phyloP scores from a whole-genome alignment of 768 basidiomycete species.

The Tylopilus cervinicoccineus region DNA sequence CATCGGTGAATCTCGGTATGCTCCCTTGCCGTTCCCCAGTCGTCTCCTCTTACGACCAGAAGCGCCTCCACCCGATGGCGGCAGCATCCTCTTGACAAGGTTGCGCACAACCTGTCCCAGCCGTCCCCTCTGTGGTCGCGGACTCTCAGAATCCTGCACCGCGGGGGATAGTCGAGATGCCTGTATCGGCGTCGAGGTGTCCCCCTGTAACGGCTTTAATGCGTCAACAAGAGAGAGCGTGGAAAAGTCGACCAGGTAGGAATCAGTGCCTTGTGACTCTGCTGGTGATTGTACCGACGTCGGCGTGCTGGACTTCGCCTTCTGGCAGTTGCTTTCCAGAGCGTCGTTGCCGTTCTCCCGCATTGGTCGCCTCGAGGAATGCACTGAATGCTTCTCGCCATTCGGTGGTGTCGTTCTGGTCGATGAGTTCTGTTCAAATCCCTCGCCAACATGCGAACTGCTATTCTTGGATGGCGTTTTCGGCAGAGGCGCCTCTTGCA shows the following conservation, averaged over 20 bases:
- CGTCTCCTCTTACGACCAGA: no score
- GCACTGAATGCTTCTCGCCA: neutral
- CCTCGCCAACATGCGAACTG: neutral
- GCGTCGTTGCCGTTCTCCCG: neutral
- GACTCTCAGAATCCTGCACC: neutral
- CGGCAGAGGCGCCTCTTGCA: slow-evolving; percentile 7
- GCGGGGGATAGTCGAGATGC: neutral
- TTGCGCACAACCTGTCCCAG: slow-evolving; percentile 20
- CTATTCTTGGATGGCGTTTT: slow-evolving; percentile 3
- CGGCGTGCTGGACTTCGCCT: neutral
- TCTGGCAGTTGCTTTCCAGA: neutral
- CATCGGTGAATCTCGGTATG: neutral
- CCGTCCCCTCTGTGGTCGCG: slow-evolving; percentile 10
- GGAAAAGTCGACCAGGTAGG: slow-evolving; percentile 16
- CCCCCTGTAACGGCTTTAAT: neutral
- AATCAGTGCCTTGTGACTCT: slow-evolving; percentile 5
- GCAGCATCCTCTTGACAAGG: slow-evolving; percentile 21
- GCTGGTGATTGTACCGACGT: neutral
- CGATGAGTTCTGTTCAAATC: neutral
- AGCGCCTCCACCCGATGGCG: neutral
- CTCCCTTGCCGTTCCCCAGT: neutral
- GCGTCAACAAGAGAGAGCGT: slow-evolving; percentile 6
- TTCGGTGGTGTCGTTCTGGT: neutral
- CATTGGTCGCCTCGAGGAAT: neutral
- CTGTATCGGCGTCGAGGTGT: neutral